Evolutionary conservation across 192 early-diverging fungal species (phyloP), one percentile per base, ranked within the genome.

Genomic region (Coemansia sp.): DNA sequence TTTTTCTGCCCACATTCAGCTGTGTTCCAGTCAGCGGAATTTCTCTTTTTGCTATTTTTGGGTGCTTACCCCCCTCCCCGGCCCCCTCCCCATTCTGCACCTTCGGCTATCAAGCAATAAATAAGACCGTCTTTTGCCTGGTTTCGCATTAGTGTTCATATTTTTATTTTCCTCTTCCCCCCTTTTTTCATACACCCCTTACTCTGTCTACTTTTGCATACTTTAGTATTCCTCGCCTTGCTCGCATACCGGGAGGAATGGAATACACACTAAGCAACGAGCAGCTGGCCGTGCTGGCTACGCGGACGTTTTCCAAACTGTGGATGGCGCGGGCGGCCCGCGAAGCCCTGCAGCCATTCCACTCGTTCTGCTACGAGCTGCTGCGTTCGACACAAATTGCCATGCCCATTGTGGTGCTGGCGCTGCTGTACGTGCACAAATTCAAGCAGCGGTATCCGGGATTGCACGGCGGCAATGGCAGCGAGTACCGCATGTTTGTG

Each of bases 401-500:
- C 10, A 49, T 64, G 58, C 69, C 75, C n/a, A 72, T 78, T 54
- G 69, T 78, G 10, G 62, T 78, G 64, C 55, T 78, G 46, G 63
- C 75, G 36, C 55, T 78, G 53, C 62, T 78, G 11, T 78, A 78
- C 32, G 69, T 78, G 20, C 38, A 65, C 53, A 56, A 55, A 23
- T 78, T 78, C 20, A 71, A 67, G 52, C 61, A 60, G 42, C 41
- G 64, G 34, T 72, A 55, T 18, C 69, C 75, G 11, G 50, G 36
- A 11, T 51, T 78, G 12, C 53, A 60, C 23, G 70, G 67, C 15
- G 76, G 76, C 14, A 40, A n/a, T 20, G 92, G 92, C 40, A 87
- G 84, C 43, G 92, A 94, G 58, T 90, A 87, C 51, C 74, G 91
- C 14, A 62, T 93, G 39, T 88, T 94, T 62, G 87, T 90, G 7